Conservation (phyloP, 106 monocot genomes). For the Agapanthus africanus region DNA sequence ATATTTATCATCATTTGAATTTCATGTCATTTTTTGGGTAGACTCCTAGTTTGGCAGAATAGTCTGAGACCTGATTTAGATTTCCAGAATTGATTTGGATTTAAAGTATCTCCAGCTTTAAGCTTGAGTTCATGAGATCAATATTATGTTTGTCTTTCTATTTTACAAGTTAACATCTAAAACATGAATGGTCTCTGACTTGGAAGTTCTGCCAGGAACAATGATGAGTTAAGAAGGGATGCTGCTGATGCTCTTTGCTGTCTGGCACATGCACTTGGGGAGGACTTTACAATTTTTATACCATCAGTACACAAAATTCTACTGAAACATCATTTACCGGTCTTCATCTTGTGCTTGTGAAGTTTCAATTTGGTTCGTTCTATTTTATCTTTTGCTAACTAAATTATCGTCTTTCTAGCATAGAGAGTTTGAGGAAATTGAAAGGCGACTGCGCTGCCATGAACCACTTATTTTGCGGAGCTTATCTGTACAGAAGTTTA, state of each 20-base stretch:
- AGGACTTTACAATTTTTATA: slow-evolving; percentile 85
- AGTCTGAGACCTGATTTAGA: background rate
- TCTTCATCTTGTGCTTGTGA: slow-evolving; percentile 13
- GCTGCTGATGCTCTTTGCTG: slow-evolving; percentile 89
- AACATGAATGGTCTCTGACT: background rate
- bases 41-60: background rate
- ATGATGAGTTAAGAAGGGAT: slow-evolving; percentile 87
- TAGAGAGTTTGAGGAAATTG: slow-evolving; percentile 88
- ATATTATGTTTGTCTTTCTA: background rate
- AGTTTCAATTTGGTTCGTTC: background rate
- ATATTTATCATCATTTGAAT: background rate
- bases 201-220: slow-evolving; percentile 46
- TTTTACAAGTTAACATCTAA: background rate
- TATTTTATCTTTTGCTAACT: background rate
- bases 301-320: slow-evolving; percentile 80
- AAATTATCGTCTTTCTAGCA: slow-evolving; percentile 34
- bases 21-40: background rate
- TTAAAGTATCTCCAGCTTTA: too few species aligned
- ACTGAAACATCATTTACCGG: slow-evolving; percentile 74
- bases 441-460: slow-evolving; percentile 45
- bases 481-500: slow-evolving; percentile 51
- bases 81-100: too few species aligned
- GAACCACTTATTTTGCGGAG: slow-evolving; percentile 60
- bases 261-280: slow-evolving; percentile 90
- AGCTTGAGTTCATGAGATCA: background rate